A percentile compares a stretch with the other conserved stretches of the same genome.
Conservation (phyloP, 371 early-diverging fungal species). For the Cokeromyces recurvatus region DNA sequence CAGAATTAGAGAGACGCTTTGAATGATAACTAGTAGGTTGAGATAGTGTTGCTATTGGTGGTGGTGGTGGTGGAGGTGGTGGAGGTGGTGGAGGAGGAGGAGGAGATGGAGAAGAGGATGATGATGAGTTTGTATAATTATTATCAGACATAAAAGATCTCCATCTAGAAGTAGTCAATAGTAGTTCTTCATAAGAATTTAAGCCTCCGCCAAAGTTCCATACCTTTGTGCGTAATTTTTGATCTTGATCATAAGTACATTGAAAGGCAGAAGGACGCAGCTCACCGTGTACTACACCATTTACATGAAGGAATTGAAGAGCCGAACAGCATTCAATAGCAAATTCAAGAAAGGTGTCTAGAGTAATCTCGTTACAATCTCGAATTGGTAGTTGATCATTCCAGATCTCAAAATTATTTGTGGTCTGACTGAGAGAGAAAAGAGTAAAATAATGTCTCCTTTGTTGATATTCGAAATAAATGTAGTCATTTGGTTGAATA, state of each 20-base stretch:
- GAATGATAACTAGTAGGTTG: background rate
- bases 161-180: slow-evolving; percentile 36
- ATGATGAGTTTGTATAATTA: background rate
- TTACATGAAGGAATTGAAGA: slow-evolving; percentile 39
- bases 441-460: slow-evolving; percentile 4
- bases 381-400: background rate
- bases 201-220: slow-evolving; percentile 36
- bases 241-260: background rate
- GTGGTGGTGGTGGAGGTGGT: background rate
- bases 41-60: background rate
- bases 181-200: slow-evolving; percentile 34
- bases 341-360: slow-evolving; percentile 26
- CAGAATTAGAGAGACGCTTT: too few relatives aligned
- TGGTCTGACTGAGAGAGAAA: background rate
- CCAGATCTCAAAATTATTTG: background rate
- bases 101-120: background rate
- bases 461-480: slow-evolving; percentile 10
- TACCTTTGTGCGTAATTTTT: slow-evolving; percentile 23
- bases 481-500: slow-evolving; percentile 16
- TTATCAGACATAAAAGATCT: slow-evolving; percentile 15
- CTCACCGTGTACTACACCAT: slow-evolving; percentile 39
- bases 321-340: slow-evolving; percentile 36
- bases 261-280: slow-evolving; percentile 31
- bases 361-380: slow-evolving; percentile 6
- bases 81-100: slow-evolving; percentile 3